These are phyloP conservation scores for Pseudocercospora vitis DNA, from an alignment of 2,329 filamentous ascomycete species.

Conservation along the genomic window DNA sequence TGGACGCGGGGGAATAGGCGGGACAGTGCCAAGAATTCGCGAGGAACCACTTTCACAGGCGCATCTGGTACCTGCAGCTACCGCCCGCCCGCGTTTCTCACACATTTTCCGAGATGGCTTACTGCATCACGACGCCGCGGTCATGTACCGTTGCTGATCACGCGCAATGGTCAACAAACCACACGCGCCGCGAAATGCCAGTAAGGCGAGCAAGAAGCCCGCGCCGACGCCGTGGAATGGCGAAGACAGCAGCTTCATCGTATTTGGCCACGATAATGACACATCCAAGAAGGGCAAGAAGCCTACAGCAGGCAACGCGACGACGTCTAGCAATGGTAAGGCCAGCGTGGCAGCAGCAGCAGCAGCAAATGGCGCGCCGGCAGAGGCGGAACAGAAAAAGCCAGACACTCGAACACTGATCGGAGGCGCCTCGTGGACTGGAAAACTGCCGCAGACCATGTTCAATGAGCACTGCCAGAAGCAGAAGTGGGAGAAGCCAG, in stretches of 20 bases:
- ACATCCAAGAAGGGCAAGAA: conserved; percentile 46
- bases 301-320: conserved; percentile 10
- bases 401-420: conserved; percentile 73
- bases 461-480: conserved; percentile 94
- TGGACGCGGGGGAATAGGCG: no score
- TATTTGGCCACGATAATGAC: conserved; percentile 48
- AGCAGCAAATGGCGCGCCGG: conserved; percentile 17
- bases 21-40: no score
- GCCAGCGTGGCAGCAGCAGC: conserved; percentile 31
- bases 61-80: background rate
- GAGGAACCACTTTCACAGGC: background rate
- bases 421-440: conserved; percentile 93
- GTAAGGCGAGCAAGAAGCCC: conserved; percentile 42
- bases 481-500: conserved; percentile 91
- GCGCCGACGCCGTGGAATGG: conserved; percentile 40
- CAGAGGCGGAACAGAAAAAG: conserved; percentile 50
- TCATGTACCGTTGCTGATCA: background rate
- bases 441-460: conserved; percentile 91
- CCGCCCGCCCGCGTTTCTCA: background rate
- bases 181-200: conserved; percentile 46
- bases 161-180: conserved; percentile 51
- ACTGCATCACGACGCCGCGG: background rate
- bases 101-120: background rate
- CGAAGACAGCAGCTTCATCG: conserved; percentile 52
- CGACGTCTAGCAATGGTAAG: conserved; percentile 16